A percentile compares a stretch with the other conserved stretches of the same genome.
Evolutionary conservation across 2,329 filamentous ascomycete genomes (phyloP).

Genomic region (Monosporascus cannonballus): DNA sequence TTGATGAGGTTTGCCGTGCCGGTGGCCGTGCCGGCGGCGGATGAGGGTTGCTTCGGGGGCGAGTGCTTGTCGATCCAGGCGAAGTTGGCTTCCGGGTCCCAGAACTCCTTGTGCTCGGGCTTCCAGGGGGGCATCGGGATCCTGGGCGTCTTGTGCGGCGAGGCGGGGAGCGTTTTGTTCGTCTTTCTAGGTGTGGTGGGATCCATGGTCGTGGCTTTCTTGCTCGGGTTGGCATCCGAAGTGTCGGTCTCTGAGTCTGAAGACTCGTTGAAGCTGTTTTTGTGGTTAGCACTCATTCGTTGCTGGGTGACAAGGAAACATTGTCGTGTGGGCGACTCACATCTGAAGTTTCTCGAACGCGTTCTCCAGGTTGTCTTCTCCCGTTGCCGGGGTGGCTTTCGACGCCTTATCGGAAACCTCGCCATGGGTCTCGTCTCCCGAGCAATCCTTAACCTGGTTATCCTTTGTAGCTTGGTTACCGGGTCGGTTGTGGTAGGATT

Average conservation of each 20-base stretch:
- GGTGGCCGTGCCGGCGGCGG: constrained; percentile 1
- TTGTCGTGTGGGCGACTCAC: constrained; percentile 11
- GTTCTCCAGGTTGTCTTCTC: constrained; percentile 19
- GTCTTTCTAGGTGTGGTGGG: constrained; percentile 15
- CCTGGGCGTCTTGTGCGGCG: constrained; percentile 17
- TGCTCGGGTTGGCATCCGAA: background rate
- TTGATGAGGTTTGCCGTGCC: constrained; percentile 2
- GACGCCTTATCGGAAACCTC: background rate
- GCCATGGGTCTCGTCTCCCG: background rate
- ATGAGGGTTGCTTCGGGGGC: constrained; percentile 17
- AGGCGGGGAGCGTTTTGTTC: constrained; percentile 19
- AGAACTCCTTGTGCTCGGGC: constrained; percentile 26
- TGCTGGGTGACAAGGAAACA: background rate
- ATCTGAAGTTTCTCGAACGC: constrained; percentile 26
- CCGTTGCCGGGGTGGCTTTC: constrained; percentile 8
- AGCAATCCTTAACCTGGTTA: constrained; percentile 4
- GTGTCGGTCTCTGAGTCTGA: constrained; percentile 14
- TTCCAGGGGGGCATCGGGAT: constrained; percentile 27
- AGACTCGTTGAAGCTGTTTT: constrained; percentile 21
- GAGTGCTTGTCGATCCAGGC: constrained; percentile 28
- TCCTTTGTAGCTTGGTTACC: constrained; percentile 1
- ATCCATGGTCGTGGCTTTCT: constrained; percentile 8
- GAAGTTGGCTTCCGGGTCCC: constrained; percentile 27
- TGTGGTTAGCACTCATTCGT: background rate
- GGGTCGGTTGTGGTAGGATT: constrained; percentile 1